Evolutionary conservation across 495 filamentous ascomycete genomes (phyloP).

Genomic region (Penicillium arizonense): DNA sequence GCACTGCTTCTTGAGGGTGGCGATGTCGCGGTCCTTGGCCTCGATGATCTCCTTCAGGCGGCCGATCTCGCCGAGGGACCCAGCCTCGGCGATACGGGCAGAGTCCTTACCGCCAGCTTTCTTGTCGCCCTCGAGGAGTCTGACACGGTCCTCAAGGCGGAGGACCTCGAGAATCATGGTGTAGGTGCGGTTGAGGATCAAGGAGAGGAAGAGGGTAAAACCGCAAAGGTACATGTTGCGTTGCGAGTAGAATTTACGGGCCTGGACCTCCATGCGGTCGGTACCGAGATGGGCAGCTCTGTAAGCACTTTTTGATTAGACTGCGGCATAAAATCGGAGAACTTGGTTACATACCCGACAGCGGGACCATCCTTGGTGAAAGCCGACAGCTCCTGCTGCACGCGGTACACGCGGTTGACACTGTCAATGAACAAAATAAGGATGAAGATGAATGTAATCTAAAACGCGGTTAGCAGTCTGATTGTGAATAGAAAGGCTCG

Average conservation of each 20-base stretch:
- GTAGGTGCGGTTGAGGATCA: conserved; percentile 99
- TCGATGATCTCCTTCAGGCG: conserved; percentile 68
- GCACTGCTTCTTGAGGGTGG: conserved; percentile 81
- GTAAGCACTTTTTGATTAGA: conserved; percentile 26
- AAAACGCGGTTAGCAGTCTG: conserved; percentile 11
- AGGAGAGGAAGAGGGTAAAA: conserved; percentile 96
- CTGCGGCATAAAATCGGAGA: neutral
- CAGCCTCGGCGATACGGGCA: conserved; percentile 60
- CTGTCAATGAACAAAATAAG: conserved; percentile 97
- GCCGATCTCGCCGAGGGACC: conserved; percentile 73
- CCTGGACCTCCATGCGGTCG: conserved; percentile 96
- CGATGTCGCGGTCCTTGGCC: conserved; percentile 70
- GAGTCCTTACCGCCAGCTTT: conserved; percentile 70
- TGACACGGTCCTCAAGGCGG: conserved; percentile 89
- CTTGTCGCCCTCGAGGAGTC: conserved; percentile 77
- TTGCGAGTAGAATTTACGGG: conserved; percentile 99
- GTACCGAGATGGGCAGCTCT: conserved; percentile 72
- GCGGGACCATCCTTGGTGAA: conserved; percentile 49
- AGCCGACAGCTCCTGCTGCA: conserved; percentile 79
- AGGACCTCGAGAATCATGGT: conserved; percentile 94
- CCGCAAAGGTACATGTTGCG: conserved; percentile 99
- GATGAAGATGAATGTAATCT: conserved; percentile 99
- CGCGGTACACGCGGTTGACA: conserved; percentile 96
- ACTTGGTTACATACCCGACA: conserved; percentile 35
- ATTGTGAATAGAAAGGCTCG: neutral